Conservation (phyloP, 2,329 filamentous ascomycete species). For the Massarina eburnea region DNA sequence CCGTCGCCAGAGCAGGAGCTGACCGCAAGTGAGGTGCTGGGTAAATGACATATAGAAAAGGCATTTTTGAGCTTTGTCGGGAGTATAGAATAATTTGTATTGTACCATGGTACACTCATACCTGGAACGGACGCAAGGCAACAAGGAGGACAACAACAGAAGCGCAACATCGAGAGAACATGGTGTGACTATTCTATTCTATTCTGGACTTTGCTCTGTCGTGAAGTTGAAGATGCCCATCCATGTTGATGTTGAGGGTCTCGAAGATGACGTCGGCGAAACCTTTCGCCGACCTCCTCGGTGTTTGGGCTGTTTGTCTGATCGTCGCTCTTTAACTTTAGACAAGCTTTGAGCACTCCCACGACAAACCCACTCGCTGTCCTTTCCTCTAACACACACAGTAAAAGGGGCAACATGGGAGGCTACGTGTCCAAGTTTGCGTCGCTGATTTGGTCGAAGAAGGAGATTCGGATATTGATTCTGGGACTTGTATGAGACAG, state of each 20-base stretch:
- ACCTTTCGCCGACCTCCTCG: conserved; percentile 3
- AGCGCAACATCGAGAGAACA: too few species aligned
- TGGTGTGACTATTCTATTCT: too few species aligned
- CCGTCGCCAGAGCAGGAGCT: too few species aligned
- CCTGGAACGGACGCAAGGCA: too few species aligned
- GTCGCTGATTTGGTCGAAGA: conserved; percentile 72
- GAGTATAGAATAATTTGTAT: too few species aligned
- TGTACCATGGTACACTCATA: too few species aligned
- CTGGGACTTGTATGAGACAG: conserved; percentile 74
- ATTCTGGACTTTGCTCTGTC: background rate
- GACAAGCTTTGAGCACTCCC: background rate
- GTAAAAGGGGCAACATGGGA: conserved; percentile 28
- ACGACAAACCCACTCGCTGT: background rate
- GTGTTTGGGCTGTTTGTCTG: conserved; percentile 7
- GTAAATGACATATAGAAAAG: too few species aligned
- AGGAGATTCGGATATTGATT: conserved; percentile 96
- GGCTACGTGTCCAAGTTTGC: conserved; percentile 35
- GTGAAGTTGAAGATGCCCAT: background rate
- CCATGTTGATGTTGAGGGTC: background rate
- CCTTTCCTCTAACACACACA: background rate
- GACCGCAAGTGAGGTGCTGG: too few species aligned
- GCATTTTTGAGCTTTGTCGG: too few species aligned
- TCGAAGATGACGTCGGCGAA: conserved; percentile 1
- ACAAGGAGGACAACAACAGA: too few species aligned
- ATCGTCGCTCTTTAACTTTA: background rate